Conservation (phyloP, 768 basidiomycete species). For the Imleria badia region DNA sequence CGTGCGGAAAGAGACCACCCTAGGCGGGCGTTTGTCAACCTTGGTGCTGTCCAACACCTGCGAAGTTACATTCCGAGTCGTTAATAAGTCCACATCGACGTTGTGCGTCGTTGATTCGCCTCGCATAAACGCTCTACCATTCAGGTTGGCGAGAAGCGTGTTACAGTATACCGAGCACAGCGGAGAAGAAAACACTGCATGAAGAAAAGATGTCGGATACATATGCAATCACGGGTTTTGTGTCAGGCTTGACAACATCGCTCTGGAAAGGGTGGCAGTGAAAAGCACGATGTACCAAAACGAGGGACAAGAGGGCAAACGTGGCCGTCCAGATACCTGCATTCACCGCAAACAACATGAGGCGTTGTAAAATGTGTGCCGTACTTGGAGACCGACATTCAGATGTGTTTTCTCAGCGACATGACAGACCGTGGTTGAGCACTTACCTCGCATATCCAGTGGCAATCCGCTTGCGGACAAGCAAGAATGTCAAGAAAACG, state of each 20-base stretch:
- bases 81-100: background rate
- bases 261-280: background rate
- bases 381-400: conserved; percentile 6
- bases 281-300: conserved; percentile 39
- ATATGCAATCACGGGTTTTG: background rate
- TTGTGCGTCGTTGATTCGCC: background rate
- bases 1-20: background rate
- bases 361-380: conserved; percentile 2
- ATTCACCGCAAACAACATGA: conserved; percentile 15
- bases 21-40: no score
- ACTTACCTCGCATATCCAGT: background rate
- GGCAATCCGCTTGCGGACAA: background rate
- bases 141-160: conserved; percentile 8
- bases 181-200: background rate
- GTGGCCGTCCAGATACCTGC: conserved; percentile 50
- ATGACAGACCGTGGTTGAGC: no score
- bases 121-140: background rate
- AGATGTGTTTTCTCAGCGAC: background rate
- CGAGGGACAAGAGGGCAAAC: conserved; percentile 39
- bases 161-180: conserved; percentile 6
- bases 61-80: no score
- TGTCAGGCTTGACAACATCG: no score
- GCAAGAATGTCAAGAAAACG: conserved; percentile 2
- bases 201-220: background rate
- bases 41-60: no score